Base-by-base conservation (phyloP, 2,329 filamentous ascomycete species). In the Apiospora saccharicola region DNA sequence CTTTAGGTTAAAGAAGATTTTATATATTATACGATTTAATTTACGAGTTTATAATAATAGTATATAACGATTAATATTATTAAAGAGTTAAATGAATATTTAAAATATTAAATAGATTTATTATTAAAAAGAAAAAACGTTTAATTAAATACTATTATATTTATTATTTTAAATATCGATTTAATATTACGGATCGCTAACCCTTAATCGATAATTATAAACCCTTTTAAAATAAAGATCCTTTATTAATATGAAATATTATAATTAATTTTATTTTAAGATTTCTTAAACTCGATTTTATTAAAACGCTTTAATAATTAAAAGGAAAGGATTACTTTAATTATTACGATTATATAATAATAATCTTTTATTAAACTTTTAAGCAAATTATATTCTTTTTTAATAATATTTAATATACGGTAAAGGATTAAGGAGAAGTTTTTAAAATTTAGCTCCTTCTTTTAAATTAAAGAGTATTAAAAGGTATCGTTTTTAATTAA, bases 151-250 rank as follows among this genome's bases (percentile, higher is more conserved):
- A 67, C 4, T 26, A 26, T 2, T 67, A 37, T 67, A 37, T 37
- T 67, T 67, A 67, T 67, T 67, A 67, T 16, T 37, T 37, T 37
- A 37, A 67, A 26, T n/a, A 67, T 67, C 2, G 13, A 26, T 67
- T 67, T 37, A 67, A 22, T 26, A 67, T 44, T 6, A 44, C 14
- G 2, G 2, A 44, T 44, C 8, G 8, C 14, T 44, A 44, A 44
- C 8, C 8, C n/a, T 12, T 12, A 12, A 44, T 44, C 14, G 10
- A 12, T 47, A 47, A 16, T 47, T 22, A 22, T 47, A 47, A 47
- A 47, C 8, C 19, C 22, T 2, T 47, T 47, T 19, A 19, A 47
- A n/a, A n/a, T n/a, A n/a, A n/a, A n/a, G n/a, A n/a, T n/a, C n/a
- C n/a, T n/a, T n/a, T n/a, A n/a, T n/a, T n/a, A n/a, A n/a, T n/a